Evolutionary conservation across 108 stramenopile species (phyloP), one percentile per base, ranked within the genome.

Genomic region (Bacterosira constricta): DNA sequence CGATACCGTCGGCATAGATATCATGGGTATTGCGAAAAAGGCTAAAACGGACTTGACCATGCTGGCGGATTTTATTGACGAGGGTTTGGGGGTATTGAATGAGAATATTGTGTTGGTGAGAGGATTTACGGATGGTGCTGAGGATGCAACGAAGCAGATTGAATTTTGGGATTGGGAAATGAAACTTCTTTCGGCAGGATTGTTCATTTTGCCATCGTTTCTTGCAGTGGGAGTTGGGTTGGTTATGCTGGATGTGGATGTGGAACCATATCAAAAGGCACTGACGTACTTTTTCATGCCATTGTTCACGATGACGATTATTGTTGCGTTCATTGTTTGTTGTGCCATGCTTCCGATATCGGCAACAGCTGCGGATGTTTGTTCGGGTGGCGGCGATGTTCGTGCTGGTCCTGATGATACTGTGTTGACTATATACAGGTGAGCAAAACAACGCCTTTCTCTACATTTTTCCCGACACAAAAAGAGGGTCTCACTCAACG

Each of bases 361-460:
- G 9, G 75, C 67, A 54, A 39, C 38, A 12, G 37, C 57, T 39
- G 39, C 75, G 9, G 75, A 77, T 35, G 67, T 53, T 38, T 79
- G 77, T 15, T 63, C 72, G 7, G 77, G 77, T 12, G 77, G 77
- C 8, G 77, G 72, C 1, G n/a, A 66, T 17, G 56, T 56, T 9
- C 39, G 31, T 34, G 75, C 67, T n/a, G 66, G 77, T 9, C 77
- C 77, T 2, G 77, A 79, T 39, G 77, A 73, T 18, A 79, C 77
- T 12, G 27, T 73, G 1, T 42, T 79, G 47, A 73, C 71, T 3
- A n/a, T n/a, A n/a, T n/a, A n/a, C n/a, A n/a, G n/a, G n/a, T n/a
- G n/a, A n/a, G n/a, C n/a, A n/a, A n/a, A n/a, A n/a, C n/a, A n/a
- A n/a, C n/a, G n/a, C n/a, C n/a, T n/a, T n/a, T n/a, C n/a, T n/a